phyloP scores from a whole-genome alignment of 208 protist species.

The Herpetomonas muscarum region DNA sequence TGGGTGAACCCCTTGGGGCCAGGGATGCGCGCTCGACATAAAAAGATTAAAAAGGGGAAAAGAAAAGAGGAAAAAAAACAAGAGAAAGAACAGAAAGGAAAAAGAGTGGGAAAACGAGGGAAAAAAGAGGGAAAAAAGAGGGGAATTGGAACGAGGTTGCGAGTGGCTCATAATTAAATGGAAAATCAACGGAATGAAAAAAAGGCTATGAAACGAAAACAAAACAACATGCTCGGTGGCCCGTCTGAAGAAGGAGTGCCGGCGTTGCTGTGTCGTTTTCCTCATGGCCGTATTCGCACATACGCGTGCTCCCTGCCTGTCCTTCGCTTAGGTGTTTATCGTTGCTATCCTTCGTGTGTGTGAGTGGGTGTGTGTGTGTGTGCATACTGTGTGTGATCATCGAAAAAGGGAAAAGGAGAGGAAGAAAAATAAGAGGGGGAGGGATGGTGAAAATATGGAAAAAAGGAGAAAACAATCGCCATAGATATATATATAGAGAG shows the following conservation, averaged over 20 bases:
- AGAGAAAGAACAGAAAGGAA: not conserved
- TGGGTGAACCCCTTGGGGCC: not conserved
- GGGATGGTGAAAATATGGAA: not conserved
- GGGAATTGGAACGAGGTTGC: conserved; percentile 3
- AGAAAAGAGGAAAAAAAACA: conserved; percentile 5
- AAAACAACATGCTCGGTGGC: too few relatives aligned
- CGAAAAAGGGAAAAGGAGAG: conserved; percentile 2
- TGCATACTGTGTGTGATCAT: conserved; percentile 2
- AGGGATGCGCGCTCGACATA: not conserved
- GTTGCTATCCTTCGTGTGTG: too few relatives aligned
- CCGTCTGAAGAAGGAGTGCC: too few relatives aligned
- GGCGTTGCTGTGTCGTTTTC: too few relatives aligned
- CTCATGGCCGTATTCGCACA: too few relatives aligned
- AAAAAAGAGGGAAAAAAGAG: conserved; percentile 10
- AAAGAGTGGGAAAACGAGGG: not conserved
- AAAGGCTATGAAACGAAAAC: too few relatives aligned
- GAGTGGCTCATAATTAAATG: too few relatives aligned
- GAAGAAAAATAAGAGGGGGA: conserved; percentile 8
- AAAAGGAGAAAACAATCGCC: not conserved
- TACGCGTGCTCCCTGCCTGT: too few relatives aligned
- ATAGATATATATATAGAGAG: conserved; percentile 1
- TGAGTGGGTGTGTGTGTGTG: too few relatives aligned
- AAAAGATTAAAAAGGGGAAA: conserved; percentile 1
- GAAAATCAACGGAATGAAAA: too few relatives aligned
- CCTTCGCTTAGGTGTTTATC: too few relatives aligned